Conservation (phyloP, 2,329 filamentous ascomycete genomes). For the Verticillium dahliae region DNA sequence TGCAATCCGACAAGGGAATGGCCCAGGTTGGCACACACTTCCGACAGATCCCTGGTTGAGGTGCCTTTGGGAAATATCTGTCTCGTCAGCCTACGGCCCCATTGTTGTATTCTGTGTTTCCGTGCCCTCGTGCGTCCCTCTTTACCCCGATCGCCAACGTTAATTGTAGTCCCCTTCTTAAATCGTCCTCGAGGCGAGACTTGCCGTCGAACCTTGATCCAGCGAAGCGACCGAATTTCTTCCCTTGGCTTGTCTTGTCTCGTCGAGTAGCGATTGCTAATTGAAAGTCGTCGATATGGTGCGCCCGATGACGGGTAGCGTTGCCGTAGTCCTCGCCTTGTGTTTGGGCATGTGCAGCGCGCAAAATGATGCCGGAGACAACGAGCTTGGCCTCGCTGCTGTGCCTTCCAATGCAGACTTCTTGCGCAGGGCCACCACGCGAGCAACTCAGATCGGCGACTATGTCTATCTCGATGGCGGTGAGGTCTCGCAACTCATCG, state of each 20-base stretch:
- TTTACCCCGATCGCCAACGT: no score
- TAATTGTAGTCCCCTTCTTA: no score
- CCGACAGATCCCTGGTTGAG: neutral
- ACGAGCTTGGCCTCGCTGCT: neutral
- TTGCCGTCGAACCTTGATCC: no score
- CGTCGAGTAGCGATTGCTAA: neutral
- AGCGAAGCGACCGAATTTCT: no score
- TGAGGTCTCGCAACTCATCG: slow-evolving; percentile 18
- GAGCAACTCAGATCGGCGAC: slow-evolving; percentile 21
- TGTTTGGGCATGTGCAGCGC: neutral
- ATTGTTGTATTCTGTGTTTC: neutral
- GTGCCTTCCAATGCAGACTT: neutral
- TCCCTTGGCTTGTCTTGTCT: no score
- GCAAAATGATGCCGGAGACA: neutral
- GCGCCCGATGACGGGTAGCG: neutral
- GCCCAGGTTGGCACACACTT: neutral
- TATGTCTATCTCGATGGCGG: slow-evolving; percentile 32
- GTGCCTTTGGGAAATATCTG: neutral
- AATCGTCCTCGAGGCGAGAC: no score
- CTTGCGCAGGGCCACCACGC: neutral
- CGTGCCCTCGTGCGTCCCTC: neutral
- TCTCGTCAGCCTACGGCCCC: neutral
- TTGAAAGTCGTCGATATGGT: neutral
- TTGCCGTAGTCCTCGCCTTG: neutral
- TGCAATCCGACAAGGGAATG: neutral